Conservation (phyloP, 78 protist genomes). For the Tieghemostelium lacteum region DNA sequence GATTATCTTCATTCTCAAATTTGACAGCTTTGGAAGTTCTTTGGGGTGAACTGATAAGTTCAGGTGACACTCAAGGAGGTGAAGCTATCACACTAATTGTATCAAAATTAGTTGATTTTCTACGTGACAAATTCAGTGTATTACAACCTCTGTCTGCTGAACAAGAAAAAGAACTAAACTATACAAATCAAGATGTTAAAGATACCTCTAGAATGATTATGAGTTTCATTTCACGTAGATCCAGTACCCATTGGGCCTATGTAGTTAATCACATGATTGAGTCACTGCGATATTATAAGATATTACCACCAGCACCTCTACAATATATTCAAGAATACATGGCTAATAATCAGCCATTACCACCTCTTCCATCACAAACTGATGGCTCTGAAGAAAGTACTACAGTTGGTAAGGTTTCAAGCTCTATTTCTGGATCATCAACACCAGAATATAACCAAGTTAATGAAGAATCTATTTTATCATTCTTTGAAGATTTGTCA, state of each 20-base stretch:
- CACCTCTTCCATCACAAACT: neutral
- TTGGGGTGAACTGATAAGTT: slow-evolving; percentile 51
- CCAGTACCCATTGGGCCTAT: slow-evolving; percentile 29
- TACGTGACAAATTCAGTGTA: neutral
- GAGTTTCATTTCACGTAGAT: slow-evolving; percentile 34
- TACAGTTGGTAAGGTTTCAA: neutral
- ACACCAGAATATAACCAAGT: too few species aligned
- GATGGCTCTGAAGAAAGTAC: neutral
- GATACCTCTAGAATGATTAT: slow-evolving; percentile 11
- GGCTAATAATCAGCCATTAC: neutral
- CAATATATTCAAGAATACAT: slow-evolving; percentile 8
- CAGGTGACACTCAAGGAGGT: neutral
- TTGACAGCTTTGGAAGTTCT: slow-evolving; percentile 22
- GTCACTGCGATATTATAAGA: slow-evolving; percentile 10
- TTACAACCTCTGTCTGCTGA: neutral
- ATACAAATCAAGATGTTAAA: neutral
- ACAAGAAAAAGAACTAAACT: neutral
- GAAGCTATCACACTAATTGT: neutral
- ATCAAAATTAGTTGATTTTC: slow-evolving; percentile 18
- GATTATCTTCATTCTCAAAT: neutral
- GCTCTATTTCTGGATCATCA: neutral
- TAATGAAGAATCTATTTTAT: slow-evolving; percentile 28
- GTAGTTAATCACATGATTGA: slow-evolving; percentile 17
- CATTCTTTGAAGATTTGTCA: slow-evolving; percentile 48
- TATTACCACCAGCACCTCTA: slow-evolving; percentile 25